A percentile compares a stretch with the other conserved stretches of the same genome.
phyloP scores from a whole-genome alignment of 108 stramenopile species.

The Fragilariopsis cylindrus region DNA sequence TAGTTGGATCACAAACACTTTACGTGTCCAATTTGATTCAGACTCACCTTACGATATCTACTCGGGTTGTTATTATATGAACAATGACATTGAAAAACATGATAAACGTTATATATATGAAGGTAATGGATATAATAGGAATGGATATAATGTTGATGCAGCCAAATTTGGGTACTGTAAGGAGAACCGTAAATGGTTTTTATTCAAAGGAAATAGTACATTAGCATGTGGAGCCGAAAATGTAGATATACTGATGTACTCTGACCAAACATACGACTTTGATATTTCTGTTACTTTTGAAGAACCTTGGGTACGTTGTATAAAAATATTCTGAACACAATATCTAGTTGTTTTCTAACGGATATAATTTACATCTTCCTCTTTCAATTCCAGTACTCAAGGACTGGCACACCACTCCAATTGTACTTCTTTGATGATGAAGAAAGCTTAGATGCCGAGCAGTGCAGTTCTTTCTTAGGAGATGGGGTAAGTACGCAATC shows the following conservation, averaged over 20 bases:
- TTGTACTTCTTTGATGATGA: slow-evolving; percentile 6
- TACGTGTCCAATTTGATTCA: slow-evolving; percentile 3
- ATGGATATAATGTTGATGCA: background rate
- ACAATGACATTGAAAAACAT: background rate
- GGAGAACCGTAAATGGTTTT: background rate
- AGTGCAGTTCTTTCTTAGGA: background rate
- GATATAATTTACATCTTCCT: no score
- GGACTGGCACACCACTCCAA: background rate
- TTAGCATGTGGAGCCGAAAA: background rate
- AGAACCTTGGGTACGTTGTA: no score
- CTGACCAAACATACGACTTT: background rate
- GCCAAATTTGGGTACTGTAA: slow-evolving; percentile 3
- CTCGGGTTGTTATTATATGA: background rate
- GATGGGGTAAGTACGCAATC: background rate
- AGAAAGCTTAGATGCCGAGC: background rate
- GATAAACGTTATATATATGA: background rate
- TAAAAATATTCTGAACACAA: no score
- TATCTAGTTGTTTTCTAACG: no score
- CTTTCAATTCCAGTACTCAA: background rate
- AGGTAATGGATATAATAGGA: background rate
- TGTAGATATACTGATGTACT: background rate
- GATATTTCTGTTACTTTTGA: background rate
- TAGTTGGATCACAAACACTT: background rate
- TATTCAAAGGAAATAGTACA: background rate
- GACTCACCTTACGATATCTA: background rate